Evolutionary conservation across 2,329 filamentous ascomycete genomes (phyloP).

Genomic region (Fusarium kyushuense): DNA sequence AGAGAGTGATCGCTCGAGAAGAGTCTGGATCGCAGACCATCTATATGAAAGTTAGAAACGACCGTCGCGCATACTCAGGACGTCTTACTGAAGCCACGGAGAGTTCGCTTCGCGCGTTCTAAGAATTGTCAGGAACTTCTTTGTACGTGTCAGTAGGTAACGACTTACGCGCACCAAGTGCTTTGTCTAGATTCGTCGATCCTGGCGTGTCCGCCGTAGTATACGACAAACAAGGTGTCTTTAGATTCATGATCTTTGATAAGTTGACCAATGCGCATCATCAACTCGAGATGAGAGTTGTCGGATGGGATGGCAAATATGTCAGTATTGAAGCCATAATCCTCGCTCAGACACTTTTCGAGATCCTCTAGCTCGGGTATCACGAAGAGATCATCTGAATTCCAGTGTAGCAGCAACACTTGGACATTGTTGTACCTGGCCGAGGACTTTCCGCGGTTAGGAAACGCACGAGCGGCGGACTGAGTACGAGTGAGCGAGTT

Average conservation of each 20-base stretch:
- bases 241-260: conserved; percentile 68
- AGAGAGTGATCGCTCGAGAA: conserved; percentile 67
- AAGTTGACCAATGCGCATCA: conserved; percentile 67
- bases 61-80: background rate
- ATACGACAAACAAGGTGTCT: conserved; percentile 68
- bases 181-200: conserved; percentile 71
- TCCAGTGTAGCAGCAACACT: conserved; percentile 68
- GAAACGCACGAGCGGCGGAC: conserved; percentile 68
- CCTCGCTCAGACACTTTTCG: conserved; percentile 65
- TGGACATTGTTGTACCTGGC: conserved; percentile 69
- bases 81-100: conserved; percentile 66
- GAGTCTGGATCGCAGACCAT: conserved; percentile 71
- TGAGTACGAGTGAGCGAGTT: conserved; percentile 43
- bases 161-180: conserved; percentile 69
- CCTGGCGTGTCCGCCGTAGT: conserved; percentile 70
- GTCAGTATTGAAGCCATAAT: conserved; percentile 68
- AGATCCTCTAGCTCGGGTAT: conserved; percentile 69
- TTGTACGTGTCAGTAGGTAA: background rate
- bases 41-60: conserved; percentile 45
- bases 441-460: conserved; percentile 64
- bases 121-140: conserved; percentile 18
- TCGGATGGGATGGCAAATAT: conserved; percentile 69
- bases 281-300: conserved; percentile 69
- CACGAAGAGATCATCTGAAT: conserved; percentile 69
- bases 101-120: conserved; percentile 65